Base-by-base conservation (phyloP, 75 land plant genomes). In the Cupressus sempervirens region DNA sequence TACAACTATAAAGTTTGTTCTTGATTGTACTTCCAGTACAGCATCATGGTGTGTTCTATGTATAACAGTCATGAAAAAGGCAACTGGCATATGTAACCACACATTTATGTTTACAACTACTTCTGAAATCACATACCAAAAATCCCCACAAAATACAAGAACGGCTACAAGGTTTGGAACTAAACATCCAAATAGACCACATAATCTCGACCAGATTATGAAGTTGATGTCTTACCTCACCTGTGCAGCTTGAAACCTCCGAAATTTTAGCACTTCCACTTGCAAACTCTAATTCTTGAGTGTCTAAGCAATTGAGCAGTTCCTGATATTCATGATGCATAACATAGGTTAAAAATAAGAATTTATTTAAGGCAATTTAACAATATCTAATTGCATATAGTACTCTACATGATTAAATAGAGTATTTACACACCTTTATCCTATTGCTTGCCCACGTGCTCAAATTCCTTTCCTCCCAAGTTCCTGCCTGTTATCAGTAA, bases 381-480 rank as follows among this genome's bases (percentile, higher is more conserved):
- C 3, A 36, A 56, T 58, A 36, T 84, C 15, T 35, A 36, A 8
- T 50, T 13, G 74, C 35, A 54, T 13, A 29, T 35, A 48, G 10
- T 6, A 23, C 16, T 6, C 2, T 10, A 35, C 26, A 67, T 36
- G 40, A 20, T 13, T 30, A 2, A 48, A 82, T n/a, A 1, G 1
- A 11, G 58, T 30, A 41, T 45, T 80, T 41, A 40, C 45, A 54
- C 23, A 93, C 96, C 98, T 96, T 95, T 40, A 96, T 90, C 62
- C 98, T 91, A 72, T 86, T 81, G 41, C 74, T 88, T 68, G 99
- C 99, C 99, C 99, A 97, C 48, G 88, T 83, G 82, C 92, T 97
- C 26, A 97, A 86, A 85, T 89, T 93, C 75, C 87, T 97, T 88
- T 97, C 99, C 90, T 97, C 99, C 99, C 99, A 97, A 38, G 99